Evolutionary conservation across 441 rosid genomes (phyloP), one percentile per base, ranked within the genome.

Genomic region (Bruguiera hainesii): DNA sequence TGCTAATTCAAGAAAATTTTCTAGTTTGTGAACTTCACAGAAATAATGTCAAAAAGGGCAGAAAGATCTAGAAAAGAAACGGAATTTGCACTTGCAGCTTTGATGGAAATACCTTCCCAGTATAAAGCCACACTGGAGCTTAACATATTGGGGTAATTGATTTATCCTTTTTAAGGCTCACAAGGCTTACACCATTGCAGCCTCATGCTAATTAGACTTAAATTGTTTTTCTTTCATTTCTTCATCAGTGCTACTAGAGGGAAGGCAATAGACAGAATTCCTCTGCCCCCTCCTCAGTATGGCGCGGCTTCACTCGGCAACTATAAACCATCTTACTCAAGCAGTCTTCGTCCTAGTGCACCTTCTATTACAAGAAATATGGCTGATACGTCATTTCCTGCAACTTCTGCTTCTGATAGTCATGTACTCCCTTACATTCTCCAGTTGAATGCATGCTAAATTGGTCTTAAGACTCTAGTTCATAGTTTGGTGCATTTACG

Each of bases 101-200:
- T 92, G 80, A 95, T 95, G 99, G 99, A 95, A 81, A 83, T 95
- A 71, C 98, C 99, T 2, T 83, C 89, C 67, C 99, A 95, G 77
- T 95, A 95, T 56, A 92, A 83, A 78, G 99, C 99, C 65, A 87
- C 95, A 13, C 50, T 95, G 1, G 99, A 90, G 81, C 87, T 88
- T 48, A 81, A 86, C 19, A 66, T 90, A 66, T 80, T 96, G 76
- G 98, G 99, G 98, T 96, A 85, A 69, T 29, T 26, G 64, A 51
- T 33, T 59, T 19, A 52, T 7, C 19, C 6, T 25, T 26, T 60
- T 21, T 7, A 46, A 39, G 51, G 29, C 20, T 37, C 26, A 4
- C 23, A 8, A n/a, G 59, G 35, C 37, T 51, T 69, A 53, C 10
- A 13, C 30, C 65, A 52, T 69, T n/a, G 37, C n/a, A 19, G 29